Percentiles rank a stretch among this genome's conserved stretches.
Conservation (phyloP, 192 early-diverging fungal genomes). For the Phlyctochytrium bullatum region DNA sequence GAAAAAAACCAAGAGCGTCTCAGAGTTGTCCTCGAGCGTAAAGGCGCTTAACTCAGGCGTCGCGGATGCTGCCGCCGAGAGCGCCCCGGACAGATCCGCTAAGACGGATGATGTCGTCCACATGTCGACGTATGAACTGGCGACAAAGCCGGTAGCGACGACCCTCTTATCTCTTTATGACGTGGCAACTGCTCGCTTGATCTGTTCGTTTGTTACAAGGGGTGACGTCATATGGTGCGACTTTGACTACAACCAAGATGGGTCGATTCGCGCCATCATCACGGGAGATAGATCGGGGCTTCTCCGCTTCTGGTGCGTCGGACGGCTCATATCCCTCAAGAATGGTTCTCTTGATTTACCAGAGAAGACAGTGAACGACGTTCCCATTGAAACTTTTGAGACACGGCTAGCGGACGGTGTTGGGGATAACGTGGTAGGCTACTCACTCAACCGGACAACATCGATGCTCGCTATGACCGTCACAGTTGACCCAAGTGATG, state of each 20-base stretch:
- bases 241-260: constrained; percentile 8
- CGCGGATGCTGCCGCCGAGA: background rate
- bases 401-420: background rate
- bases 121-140: background rate
- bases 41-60: background rate
- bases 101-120: background rate
- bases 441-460: constrained; percentile 2
- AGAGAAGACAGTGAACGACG: background rate
- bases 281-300: constrained; percentile 20
- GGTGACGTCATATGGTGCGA: constrained; percentile 25
- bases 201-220: background rate
- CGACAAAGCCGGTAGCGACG: background rate
- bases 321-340: background rate
- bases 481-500: background rate
- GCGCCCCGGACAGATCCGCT: background rate
- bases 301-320: constrained; percentile 19
- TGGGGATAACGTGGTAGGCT: constrained; percentile 8
- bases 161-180: constrained; percentile 13
- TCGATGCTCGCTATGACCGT: background rate
- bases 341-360: background rate
- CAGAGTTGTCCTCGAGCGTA: background rate
- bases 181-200: background rate
- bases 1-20: background rate
- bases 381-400: constrained; percentile 9
- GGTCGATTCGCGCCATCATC: background rate